A percentile compares a stretch with the other conserved stretches of the same genome.
These are phyloP conservation scores for Moniliophthora roreri DNA, from an alignment of 1,284 basidiomycete species.

Conservation along the genomic window DNA sequence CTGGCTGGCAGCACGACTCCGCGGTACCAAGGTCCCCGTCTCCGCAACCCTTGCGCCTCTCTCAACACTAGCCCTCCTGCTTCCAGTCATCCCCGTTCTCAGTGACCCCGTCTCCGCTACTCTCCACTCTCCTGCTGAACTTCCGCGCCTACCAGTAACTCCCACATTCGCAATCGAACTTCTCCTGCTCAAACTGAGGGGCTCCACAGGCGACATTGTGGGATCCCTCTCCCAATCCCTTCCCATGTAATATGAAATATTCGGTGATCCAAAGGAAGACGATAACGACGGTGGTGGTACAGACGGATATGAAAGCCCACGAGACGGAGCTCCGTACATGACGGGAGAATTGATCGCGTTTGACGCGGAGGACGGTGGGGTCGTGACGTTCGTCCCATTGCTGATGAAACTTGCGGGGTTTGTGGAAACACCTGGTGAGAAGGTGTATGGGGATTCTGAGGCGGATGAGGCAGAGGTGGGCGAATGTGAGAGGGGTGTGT, in stretches of 20 bases:
- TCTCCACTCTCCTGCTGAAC: slow-evolving; percentile 41
- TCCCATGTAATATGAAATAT: slow-evolving; percentile 42
- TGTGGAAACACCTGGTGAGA: slow-evolving; percentile 43
- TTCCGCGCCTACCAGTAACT: slow-evolving; percentile 14
- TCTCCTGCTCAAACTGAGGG: slow-evolving; percentile 51
- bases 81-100: slow-evolving; percentile 37
- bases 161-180: slow-evolving; percentile 38
- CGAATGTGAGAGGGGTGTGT: slow-evolving; percentile 60
- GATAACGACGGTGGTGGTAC: slow-evolving; percentile 69
- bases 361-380: slow-evolving; percentile 61
- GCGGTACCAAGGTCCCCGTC: slow-evolving; percentile 52
- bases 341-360: slow-evolving; percentile 26
- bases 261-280: slow-evolving; percentile 65
- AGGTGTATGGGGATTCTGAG: slow-evolving; percentile 55
- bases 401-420: slow-evolving; percentile 56
- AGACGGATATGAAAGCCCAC: slow-evolving; percentile 58
- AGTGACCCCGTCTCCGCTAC: slow-evolving; percentile 41
- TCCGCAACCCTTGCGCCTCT: slow-evolving; percentile 59
- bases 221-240: slow-evolving; percentile 35
- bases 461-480: slow-evolving; percentile 40
- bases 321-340: slow-evolving; percentile 20
- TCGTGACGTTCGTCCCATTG: slow-evolving; percentile 60
- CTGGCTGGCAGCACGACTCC: slow-evolving; percentile 22
- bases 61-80: slow-evolving; percentile 59
- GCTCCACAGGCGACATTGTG: slow-evolving; percentile 48